Percentiles rank a stretch among this genome's conserved stretches.
These are phyloP conservation scores for Juglanconis oblonga DNA, from an alignment of 2,329 filamentous ascomycete genomes.

Conservation along the genomic window DNA sequence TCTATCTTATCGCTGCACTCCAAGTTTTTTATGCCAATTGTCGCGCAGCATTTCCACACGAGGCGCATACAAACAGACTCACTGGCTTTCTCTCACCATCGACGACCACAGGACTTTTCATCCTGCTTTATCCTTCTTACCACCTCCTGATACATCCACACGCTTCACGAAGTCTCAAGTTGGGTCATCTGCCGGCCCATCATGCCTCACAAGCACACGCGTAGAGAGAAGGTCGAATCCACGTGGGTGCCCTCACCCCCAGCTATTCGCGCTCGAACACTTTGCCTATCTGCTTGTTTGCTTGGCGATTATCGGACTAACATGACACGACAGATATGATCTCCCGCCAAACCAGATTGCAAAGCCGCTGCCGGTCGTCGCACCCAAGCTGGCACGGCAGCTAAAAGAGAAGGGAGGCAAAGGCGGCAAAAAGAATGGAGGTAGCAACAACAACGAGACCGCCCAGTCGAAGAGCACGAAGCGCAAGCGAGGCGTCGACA, in stretches of 20 bases:
- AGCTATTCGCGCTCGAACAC: slow-evolving; percentile 1
- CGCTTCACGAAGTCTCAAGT: not conserved
- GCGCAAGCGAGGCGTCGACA: slow-evolving; percentile 42
- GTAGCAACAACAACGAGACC: slow-evolving; percentile 25
- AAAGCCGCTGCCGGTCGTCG: slow-evolving; percentile 46
- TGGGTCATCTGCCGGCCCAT: slow-evolving; percentile 18
- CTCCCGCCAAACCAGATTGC: slow-evolving; percentile 49
- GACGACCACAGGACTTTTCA: not conserved
- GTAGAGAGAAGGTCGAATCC: slow-evolving; percentile 54
- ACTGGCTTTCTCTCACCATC: not conserved
- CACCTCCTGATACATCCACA: not conserved
- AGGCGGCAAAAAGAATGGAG: slow-evolving; percentile 20
- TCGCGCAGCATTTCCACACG: slow-evolving; percentile 9
- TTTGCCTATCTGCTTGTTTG: not conserved
- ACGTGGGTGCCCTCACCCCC: slow-evolving; percentile 37
- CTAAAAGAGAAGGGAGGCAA: not conserved
- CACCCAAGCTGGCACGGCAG: slow-evolving; percentile 21
- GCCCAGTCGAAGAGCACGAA: slow-evolving; percentile 40
- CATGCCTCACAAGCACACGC: slow-evolving; percentile 89
- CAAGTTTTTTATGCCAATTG: slow-evolving; percentile 2
- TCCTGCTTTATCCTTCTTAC: not conserved
- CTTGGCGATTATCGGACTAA: not conserved
- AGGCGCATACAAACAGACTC: not conserved
- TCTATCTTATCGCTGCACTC: not conserved
- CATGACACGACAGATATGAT: slow-evolving; percentile 40